Evolutionary conservation across 345 rosid genomes (phyloP).

Genomic region (Citrus sp.): DNA sequence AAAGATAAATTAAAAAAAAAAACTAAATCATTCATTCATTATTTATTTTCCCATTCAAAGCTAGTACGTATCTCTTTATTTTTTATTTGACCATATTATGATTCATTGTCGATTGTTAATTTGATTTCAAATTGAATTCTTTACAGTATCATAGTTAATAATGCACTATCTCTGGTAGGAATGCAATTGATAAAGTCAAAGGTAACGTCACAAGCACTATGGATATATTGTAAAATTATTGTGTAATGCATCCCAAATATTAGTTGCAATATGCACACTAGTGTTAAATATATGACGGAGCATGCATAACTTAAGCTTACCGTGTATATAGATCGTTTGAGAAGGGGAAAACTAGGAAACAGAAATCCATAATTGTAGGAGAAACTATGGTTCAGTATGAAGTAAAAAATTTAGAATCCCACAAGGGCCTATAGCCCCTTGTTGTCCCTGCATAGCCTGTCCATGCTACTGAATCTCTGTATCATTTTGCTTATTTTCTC

Average conservation of each 20-base stretch:
- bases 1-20: not conserved
- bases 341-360: not conserved
- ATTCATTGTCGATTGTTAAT: not conserved
- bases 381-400: not conserved
- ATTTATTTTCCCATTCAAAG: not conserved
- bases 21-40: not conserved
- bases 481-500: not conserved
- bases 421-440: not conserved
- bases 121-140: not conserved
- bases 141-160: not conserved
- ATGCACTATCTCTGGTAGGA: not conserved
- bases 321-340: not conserved
- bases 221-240: not conserved
- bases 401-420: not conserved
- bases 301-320: not conserved
- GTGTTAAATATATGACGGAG: not conserved
- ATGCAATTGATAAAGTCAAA: not conserved
- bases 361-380: not conserved
- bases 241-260: not conserved
- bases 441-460: not conserved
- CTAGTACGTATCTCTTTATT: not conserved
- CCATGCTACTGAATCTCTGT: not conserved
- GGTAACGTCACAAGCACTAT: not conserved
- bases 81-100: not conserved
- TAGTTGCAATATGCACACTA: not conserved